Conservation (phyloP, 371 early-diverging fungal genomes). For the Rhizopus sp. region DNA sequence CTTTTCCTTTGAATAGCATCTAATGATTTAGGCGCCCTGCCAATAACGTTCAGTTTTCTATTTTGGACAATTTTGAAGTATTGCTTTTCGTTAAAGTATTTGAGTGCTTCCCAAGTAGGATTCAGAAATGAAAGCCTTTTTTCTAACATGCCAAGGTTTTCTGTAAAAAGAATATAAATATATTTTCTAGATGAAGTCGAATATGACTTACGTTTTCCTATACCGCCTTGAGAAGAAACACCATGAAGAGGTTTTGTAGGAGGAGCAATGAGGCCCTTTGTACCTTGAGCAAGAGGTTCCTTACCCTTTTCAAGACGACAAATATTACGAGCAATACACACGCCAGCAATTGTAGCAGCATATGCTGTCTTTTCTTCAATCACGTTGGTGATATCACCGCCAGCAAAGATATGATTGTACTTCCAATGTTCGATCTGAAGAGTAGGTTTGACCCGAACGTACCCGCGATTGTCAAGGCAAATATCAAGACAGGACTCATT, state of each 20-base stretch:
- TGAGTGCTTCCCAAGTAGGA: conserved; percentile 38
- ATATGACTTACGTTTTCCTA: conserved; percentile 42
- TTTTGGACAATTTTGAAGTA: conserved; percentile 35
- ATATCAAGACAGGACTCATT: conserved; percentile 26
- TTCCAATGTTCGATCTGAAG: conserved; percentile 61
- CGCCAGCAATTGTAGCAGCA: conserved; percentile 58
- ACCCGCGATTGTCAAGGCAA: conserved; percentile 36
- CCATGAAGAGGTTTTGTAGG: conserved; percentile 43
- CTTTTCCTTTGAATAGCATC: neutral
- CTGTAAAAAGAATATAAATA: conserved; percentile 11
- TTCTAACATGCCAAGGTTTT: conserved; percentile 25
- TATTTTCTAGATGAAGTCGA: neutral
- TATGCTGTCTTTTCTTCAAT: conserved; percentile 65
- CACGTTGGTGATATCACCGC: conserved; percentile 67
- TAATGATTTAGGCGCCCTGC: conserved; percentile 18
- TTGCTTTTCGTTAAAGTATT: conserved; percentile 38
- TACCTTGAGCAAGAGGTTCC: conserved; percentile 40
- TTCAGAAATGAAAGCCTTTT: conserved; percentile 31
- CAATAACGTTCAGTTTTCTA: conserved; percentile 17
- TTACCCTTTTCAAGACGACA: conserved; percentile 51
- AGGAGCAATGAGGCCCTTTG: conserved; percentile 39
- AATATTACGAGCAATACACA: conserved; percentile 53
- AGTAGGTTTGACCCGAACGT: conserved; percentile 60
- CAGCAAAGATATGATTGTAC: conserved; percentile 66
- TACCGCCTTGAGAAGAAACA: conserved; percentile 43